Conservation (phyloP, 768 basidiomycete genomes). For the Rhizopogon sp. region DNA sequence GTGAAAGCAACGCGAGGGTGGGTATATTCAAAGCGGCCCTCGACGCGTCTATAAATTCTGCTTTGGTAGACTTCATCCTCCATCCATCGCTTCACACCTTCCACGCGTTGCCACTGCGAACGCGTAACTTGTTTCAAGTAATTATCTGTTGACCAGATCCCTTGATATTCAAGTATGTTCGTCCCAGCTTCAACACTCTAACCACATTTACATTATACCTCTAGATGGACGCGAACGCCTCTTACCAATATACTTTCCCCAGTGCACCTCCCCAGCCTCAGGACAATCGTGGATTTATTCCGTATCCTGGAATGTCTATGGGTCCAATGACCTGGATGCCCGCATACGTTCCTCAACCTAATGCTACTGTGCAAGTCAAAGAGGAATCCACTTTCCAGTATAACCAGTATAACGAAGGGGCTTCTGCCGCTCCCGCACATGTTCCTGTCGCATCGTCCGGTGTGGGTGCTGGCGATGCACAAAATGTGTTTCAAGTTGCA, state of each 20-base stretch:
- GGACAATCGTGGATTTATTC: neutral
- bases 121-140: neutral
- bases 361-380: neutral
- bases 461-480: no score
- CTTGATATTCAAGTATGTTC: neutral
- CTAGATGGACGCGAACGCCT: neutral
- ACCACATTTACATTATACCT: neutral
- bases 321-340: neutral
- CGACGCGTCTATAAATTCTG: neutral
- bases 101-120: neutral
- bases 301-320: neutral
- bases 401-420: neutral
- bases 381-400: no score
- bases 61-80: neutral
- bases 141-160: neutral
- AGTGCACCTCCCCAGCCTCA: neutral
- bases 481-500: neutral
- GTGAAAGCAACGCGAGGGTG: neutral
- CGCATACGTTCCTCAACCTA: neutral
- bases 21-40: neutral
- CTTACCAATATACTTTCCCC: neutral
- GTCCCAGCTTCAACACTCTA: neutral
- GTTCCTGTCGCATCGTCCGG: neutral
- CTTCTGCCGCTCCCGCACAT: neutral
- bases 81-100: neutral